phyloP scores from a whole-genome alignment of 2,329 filamentous ascomycete species.

The Diplodia mutila region DNA sequence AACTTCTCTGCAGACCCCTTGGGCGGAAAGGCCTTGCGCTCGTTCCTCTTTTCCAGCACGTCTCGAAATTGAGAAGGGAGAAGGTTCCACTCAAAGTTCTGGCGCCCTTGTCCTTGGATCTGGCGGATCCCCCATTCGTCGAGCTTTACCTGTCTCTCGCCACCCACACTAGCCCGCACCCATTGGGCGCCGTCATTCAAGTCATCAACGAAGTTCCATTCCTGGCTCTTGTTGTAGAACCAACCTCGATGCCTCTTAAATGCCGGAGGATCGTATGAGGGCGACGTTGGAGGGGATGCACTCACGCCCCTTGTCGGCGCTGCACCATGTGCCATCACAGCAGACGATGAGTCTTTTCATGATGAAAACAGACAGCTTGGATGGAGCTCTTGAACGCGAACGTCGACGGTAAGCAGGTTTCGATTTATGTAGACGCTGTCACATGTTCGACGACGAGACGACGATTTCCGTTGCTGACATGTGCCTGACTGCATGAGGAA shows the following conservation, averaged over 20 bases:
- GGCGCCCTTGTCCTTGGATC: background rate
- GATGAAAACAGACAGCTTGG: background rate
- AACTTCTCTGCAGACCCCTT: too few species aligned
- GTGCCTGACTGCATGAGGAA: too few species aligned
- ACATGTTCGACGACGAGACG: background rate
- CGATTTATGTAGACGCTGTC: background rate
- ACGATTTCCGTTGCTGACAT: too few species aligned
- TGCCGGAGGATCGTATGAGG: constrained; percentile 28
- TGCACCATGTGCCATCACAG: constrained; percentile 42
- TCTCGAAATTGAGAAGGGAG: too few species aligned
- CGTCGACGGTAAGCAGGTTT: background rate
- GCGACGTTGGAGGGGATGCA: constrained; percentile 55
- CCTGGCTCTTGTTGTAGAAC: background rate
- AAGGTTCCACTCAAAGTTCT: background rate
- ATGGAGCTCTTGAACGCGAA: too few species aligned
- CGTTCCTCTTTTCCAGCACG: too few species aligned
- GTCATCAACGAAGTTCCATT: background rate
- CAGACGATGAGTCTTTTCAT: constrained; percentile 33
- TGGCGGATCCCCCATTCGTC: background rate
- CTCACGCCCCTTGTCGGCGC: constrained; percentile 13
- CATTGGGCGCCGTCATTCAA: background rate
- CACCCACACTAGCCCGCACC: background rate
- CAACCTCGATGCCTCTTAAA: background rate
- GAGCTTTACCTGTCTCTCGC: background rate
- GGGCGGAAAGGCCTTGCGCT: too few species aligned